Conservation (phyloP, 495 filamentous ascomycete genomes). For the Neurospora sp. region DNA sequence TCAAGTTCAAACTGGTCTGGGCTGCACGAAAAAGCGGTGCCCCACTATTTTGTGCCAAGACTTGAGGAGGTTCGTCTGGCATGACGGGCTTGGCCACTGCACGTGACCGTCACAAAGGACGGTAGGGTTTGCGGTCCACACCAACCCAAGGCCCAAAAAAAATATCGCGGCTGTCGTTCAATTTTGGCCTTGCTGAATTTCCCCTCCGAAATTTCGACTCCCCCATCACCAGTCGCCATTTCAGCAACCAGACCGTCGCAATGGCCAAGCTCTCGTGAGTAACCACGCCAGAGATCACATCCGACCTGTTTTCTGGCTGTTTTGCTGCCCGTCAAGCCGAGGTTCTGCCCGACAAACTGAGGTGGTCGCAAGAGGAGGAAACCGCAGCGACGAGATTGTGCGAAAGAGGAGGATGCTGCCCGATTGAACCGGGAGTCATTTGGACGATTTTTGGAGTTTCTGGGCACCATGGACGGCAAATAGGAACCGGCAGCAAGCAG, state of each 20-base stretch:
- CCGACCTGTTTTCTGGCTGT: not conserved
- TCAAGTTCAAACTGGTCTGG: not conserved
- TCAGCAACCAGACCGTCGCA: constrained; percentile 28
- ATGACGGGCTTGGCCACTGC: not conserved
- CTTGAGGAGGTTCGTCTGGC: not conserved
- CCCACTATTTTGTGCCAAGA: not conserved
- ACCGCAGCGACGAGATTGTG: not conserved
- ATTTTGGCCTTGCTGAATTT: constrained; percentile 19
- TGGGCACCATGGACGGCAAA: not conserved
- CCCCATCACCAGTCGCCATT: constrained; percentile 23
- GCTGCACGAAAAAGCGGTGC: not conserved
- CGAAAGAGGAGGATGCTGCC: not conserved
- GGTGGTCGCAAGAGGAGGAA: constrained; percentile 2
- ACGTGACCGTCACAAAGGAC: constrained; percentile 21
- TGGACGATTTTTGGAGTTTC: not conserved
- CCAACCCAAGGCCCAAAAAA: constrained; percentile 15
- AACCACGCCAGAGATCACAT: not conserved
- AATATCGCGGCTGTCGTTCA: constrained; percentile 21
- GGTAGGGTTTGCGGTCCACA: constrained; percentile 30
- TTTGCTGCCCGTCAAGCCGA: not conserved
- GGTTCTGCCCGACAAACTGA: not conserved
- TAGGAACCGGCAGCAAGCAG: not conserved
- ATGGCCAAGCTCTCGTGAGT: constrained; percentile 45
- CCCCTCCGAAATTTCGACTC: constrained; percentile 26
- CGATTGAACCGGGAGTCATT: not conserved